These are phyloP conservation scores for Prunus campanulata DNA, from an alignment of 306 rosid species.

Conservation along the genomic window DNA sequence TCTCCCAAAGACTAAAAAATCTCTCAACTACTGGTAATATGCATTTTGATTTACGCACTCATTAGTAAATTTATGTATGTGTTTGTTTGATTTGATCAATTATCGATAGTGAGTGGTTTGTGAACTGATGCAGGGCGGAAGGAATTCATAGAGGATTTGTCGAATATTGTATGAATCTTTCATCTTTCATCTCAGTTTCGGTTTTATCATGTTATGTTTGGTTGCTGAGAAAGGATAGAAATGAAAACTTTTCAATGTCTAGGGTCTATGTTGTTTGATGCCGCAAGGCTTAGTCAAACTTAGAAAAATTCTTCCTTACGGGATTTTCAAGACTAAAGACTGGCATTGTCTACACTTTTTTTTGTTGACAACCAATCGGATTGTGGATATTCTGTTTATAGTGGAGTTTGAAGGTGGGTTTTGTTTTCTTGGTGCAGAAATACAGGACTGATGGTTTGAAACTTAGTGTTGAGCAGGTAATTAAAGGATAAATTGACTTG, in stretches of 20 bases:
- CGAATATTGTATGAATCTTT: slow-evolving; percentile 65
- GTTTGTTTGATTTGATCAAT: background rate
- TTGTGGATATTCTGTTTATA: slow-evolving; percentile 8
- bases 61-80: background rate
- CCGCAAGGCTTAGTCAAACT: background rate
- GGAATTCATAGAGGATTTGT: slow-evolving; percentile 66
- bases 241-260: slow-evolving; percentile 3
- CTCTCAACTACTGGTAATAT: slow-evolving; percentile 49
- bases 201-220: slow-evolving; percentile 18
- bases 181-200: slow-evolving; percentile 22
- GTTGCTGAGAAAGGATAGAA: slow-evolving; percentile 12
- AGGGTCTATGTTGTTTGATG: background rate
- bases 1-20: slow-evolving; percentile 50
- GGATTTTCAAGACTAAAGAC: background rate
- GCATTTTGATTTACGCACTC: background rate
- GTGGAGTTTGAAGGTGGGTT: slow-evolving; percentile 30
- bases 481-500: background rate
- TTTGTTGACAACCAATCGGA: slow-evolving; percentile 18
- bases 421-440: slow-evolving; percentile 63
- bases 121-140: slow-evolving; percentile 52
- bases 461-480: slow-evolving; percentile 73
- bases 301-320: background rate
- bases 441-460: slow-evolving; percentile 51
- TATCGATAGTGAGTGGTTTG: slow-evolving; percentile 17
- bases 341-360: background rate